Base-by-base conservation (phyloP, 2,329 filamentous ascomycete genomes). In the Xylariaceae sp. region DNA sequence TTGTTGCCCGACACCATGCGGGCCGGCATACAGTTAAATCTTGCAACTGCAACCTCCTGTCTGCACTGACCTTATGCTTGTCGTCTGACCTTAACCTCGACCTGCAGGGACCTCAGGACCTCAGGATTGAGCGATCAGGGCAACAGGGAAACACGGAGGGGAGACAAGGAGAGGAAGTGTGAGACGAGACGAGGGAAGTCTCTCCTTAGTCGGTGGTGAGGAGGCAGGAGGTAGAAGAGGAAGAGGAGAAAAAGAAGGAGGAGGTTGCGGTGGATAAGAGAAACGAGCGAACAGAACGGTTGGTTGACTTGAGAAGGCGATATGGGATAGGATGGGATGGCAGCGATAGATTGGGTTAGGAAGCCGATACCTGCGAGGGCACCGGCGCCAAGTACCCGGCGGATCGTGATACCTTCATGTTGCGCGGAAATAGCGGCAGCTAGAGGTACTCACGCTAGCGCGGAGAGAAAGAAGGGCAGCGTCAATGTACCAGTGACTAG, bases 91-190 rank as follows among this genome's bases (percentile, higher is more conserved):
- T 70, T 64, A 63, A 64, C 62, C 64, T 68, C 66, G 61, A 57
- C 11, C 44, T 65, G 61, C 58, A 61, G 63, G 11, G 37, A 30
- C 65, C 70, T 68, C 67, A 66, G 71, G 73, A 30, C 23, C 23
- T 30, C 23, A 30, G 23, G 23, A 30, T 30, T 30, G 23, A 30
- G 23, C 23, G 72, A 73, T 72, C 72, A 68, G 71, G 65, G 63
- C 62, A 67, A 63, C 69, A 68, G 70, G 71, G 70, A 71, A 66
- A 68, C 70, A 67, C 67, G 69, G 70, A 65, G 62, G 64, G 66
- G 65, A 53, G 50, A 62, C 63, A 58, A 56, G 63, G 57, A 61
- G 58, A 60, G 51, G 55, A 59, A 60, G 55, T 57, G 56, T 61
- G 64, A 61, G 67, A 60, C 57, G 56, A 59, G 57, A 62, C 60